Evolutionary conservation across 1,284 basidiomycete genomes (phyloP).

Genomic region (Laetiporus sulphureus): DNA sequence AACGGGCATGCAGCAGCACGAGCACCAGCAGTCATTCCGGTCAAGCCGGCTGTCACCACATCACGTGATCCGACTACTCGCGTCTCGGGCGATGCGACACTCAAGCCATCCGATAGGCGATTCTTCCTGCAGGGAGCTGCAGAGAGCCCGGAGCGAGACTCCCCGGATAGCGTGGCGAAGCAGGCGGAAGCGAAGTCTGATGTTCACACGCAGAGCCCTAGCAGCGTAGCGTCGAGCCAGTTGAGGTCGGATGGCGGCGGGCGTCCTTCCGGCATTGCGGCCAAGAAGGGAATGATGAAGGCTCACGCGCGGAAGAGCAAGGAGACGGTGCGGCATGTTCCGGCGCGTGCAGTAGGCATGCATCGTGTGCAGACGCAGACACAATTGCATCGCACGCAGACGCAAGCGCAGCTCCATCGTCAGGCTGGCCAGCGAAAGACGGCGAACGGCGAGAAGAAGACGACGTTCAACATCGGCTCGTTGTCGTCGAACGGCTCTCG

Average conservation of each 20-base stretch:
- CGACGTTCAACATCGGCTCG: slow-evolving; percentile 52
- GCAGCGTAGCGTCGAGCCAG: slow-evolving; percentile 34
- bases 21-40: not conserved
- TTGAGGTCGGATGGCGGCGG: slow-evolving; percentile 21
- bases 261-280: slow-evolving; percentile 5
- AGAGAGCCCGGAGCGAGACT: slow-evolving; percentile 32
- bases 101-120: slow-evolving; percentile 31
- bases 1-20: slow-evolving; percentile 9
- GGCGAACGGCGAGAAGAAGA: slow-evolving; percentile 25
- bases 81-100: slow-evolving; percentile 23
- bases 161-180: slow-evolving; percentile 24
- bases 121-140: slow-evolving; percentile 37
- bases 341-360: slow-evolving; percentile 6
- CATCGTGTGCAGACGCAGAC: slow-evolving; percentile 15
- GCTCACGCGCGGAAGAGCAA: slow-evolving; percentile 17
- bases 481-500: slow-evolving; percentile 44
- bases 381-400: slow-evolving; percentile 15
- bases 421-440: slow-evolving; percentile 15
- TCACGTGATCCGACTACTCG: slow-evolving; percentile 9
- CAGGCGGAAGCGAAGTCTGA: slow-evolving; percentile 20
- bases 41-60: slow-evolving; percentile 1
- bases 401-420: slow-evolving; percentile 12
- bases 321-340: slow-evolving; percentile 16
- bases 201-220: slow-evolving; percentile 24
- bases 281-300: slow-evolving; percentile 3